A percentile compares a stretch with the other conserved stretches of the same genome.
Conservation (phyloP, 306 rosid genomes). For the Prunus armeniaca region DNA sequence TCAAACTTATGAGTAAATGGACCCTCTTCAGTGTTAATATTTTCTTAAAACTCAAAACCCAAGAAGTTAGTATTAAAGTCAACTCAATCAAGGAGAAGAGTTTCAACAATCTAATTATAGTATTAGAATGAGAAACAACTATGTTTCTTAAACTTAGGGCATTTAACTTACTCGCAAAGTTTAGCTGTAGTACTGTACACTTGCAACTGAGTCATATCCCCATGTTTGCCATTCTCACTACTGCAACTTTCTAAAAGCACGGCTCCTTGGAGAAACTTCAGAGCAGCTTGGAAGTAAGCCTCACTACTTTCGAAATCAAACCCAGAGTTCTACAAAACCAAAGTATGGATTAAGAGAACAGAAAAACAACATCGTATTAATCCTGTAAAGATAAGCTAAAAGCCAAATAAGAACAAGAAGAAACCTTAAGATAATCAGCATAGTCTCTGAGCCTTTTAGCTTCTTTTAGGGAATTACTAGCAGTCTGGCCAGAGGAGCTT, state of each 20-base stretch:
- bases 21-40: no score
- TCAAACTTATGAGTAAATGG: no score
- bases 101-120: neutral
- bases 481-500: slow-evolving; percentile 43
- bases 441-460: slow-evolving; percentile 57
- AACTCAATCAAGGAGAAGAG: neutral
- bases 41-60: no score
- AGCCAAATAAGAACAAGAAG: slow-evolving; percentile 23
- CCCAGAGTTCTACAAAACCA: slow-evolving; percentile 49
- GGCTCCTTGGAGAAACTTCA: slow-evolving; percentile 84
- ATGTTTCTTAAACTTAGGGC: neutral
- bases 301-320: slow-evolving; percentile 73
- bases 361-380: slow-evolving; percentile 15
- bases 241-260: slow-evolving; percentile 51
- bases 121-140: neutral
- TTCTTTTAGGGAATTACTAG: slow-evolving; percentile 49
- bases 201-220: slow-evolving; percentile 60
- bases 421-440: slow-evolving; percentile 72
- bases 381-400: slow-evolving; percentile 25
- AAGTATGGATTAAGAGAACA: slow-evolving; percentile 14
- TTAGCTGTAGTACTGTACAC: slow-evolving; percentile 61
- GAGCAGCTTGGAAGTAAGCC: slow-evolving; percentile 84
- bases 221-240: slow-evolving; percentile 51
- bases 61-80: neutral
- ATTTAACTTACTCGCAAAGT: slow-evolving; percentile 59